phyloP scores from a whole-genome alignment of 768 basidiomycete genomes.

The Mycena belliarum region DNA sequence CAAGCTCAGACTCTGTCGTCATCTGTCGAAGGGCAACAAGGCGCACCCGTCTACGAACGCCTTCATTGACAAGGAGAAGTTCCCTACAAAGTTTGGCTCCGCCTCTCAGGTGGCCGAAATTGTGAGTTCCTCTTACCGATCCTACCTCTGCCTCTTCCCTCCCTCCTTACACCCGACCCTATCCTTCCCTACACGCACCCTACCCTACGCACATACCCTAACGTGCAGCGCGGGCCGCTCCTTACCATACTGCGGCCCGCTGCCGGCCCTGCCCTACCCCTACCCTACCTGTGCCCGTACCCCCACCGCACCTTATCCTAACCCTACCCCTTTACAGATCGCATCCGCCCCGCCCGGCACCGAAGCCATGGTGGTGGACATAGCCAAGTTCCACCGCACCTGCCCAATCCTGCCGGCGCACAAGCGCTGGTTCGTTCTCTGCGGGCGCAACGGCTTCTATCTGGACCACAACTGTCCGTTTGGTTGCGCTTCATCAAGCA shows the following conservation, averaged over 20 bases:
- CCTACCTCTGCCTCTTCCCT: too few species aligned
- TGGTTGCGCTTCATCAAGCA: not conserved
- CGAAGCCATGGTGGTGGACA: not conserved
- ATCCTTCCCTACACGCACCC: too few species aligned
- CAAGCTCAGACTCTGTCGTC: constrained; percentile 25
- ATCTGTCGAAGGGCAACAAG: constrained; percentile 22
- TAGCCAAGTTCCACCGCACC: not conserved
- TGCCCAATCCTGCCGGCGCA: not conserved
- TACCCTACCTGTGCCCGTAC: too few species aligned
- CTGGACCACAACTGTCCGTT: not conserved
- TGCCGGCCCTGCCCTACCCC: too few species aligned
- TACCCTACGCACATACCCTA: too few species aligned
- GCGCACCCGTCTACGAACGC: constrained; percentile 14
- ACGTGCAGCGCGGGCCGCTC: too few species aligned
- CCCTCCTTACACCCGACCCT: too few species aligned
- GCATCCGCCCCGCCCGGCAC: not conserved
- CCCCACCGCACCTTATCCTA: too few species aligned
- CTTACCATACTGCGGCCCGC: too few species aligned
- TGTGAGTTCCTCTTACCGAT: constrained; percentile 9
- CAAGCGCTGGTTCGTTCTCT: not conserved
- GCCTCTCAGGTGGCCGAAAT: constrained; percentile 14
- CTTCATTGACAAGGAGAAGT: constrained; percentile 21
- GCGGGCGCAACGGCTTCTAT: not conserved
- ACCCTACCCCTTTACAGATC: not conserved
- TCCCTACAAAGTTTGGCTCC: constrained; percentile 20